Percentiles rank a stretch among this genome's conserved stretches.
Evolutionary conservation across 2,329 filamentous ascomycete species (phyloP).

Genomic region (Sporothrix brasiliensis): DNA sequence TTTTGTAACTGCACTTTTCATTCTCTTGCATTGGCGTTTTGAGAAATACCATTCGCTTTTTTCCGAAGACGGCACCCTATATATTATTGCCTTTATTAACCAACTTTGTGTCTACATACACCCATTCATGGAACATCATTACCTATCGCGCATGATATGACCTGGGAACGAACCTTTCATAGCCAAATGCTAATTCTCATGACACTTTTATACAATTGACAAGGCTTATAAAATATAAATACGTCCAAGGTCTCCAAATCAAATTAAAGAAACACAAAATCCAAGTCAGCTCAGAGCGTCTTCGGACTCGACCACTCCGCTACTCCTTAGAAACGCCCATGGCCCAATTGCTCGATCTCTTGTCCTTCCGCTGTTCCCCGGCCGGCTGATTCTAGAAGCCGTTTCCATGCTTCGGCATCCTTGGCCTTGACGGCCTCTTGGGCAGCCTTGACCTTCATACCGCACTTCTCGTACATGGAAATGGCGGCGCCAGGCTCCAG

Average conservation of each 20-base stretch:
- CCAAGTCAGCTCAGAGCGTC: background rate
- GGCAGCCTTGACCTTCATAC: conserved; percentile 82
- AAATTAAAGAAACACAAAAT: background rate
- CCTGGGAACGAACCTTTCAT: background rate
- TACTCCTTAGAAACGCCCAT: conserved; percentile 60
- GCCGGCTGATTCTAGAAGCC: conserved; percentile 73
- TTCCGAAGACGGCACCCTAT: background rate
- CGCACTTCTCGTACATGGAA: conserved; percentile 96
- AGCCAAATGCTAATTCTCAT: background rate
- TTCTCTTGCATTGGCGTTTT: conserved; percentile 4
- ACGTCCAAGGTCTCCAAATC: background rate
- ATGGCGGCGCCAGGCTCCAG: conserved; percentile 71
- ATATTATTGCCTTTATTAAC: background rate
- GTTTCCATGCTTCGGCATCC: conserved; percentile 73
- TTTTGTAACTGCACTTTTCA: background rate
- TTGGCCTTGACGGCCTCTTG: conserved; percentile 86
- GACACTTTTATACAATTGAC: background rate
- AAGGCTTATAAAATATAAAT: background rate
- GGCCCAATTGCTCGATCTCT: conserved; percentile 80
- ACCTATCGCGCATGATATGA: background rate
- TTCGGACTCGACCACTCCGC: conserved; percentile 11
- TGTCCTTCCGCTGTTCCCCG: conserved; percentile 65
- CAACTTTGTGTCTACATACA: background rate
- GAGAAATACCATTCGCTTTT: conserved; percentile 18
- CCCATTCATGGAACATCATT: background rate